Evolutionary conservation across 305 asterid species (phyloP).

Genomic region (Fraxinus sp.): DNA sequence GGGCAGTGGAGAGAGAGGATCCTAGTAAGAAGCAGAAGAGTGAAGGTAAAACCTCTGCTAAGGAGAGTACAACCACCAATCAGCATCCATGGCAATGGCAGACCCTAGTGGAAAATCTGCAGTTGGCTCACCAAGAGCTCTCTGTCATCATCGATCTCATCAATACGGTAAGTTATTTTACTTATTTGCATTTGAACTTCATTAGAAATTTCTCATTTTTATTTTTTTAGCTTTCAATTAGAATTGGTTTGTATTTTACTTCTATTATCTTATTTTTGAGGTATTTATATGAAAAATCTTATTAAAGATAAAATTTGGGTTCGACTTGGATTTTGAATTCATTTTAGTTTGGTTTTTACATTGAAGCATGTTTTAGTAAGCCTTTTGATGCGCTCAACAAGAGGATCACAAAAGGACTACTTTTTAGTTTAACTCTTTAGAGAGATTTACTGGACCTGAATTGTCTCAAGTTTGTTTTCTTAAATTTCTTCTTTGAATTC

Average conservation of each 20-base stretch:
- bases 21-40: conserved; percentile 77
- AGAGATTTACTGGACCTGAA: not conserved
- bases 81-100: conserved; percentile 88
- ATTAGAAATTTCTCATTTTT: not conserved
- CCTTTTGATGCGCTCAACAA: not conserved
- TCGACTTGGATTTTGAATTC: conserved; percentile 1
- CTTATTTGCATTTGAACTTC: not conserved
- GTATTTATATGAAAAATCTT: not conserved
- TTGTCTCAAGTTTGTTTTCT: not conserved
- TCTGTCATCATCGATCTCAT: conserved; percentile 90
- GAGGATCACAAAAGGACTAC: not conserved
- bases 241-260: not conserved
- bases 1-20: conserved; percentile 95
- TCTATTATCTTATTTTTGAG: not conserved
- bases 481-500: not conserved
- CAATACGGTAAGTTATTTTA: conserved; percentile 53
- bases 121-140: conserved; percentile 93
- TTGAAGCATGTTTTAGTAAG: not conserved
- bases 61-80: conserved; percentile 43
- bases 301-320: not conserved
- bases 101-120: conserved; percentile 82
- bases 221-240: not conserved
- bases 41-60: conserved; percentile 41
- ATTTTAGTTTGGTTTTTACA: conserved; percentile 5
- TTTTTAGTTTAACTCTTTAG: not conserved